Base-by-base conservation (phyloP, 306 rosid species). In the Cucumis melo region DNA sequence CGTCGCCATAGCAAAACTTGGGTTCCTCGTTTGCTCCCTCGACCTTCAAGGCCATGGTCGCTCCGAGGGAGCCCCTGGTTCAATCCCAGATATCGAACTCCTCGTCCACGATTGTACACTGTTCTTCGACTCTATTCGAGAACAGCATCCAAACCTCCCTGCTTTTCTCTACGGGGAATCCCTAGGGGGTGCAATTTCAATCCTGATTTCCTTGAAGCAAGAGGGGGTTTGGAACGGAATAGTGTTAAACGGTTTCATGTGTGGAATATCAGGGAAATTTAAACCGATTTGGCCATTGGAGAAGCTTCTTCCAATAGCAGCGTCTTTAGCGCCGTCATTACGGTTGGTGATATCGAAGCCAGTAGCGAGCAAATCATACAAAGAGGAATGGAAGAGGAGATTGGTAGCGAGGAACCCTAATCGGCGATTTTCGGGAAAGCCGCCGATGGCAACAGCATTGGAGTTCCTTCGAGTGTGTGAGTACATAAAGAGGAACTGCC, bases 311-410 rank as follows among this genome's bases (percentile, higher is more conserved):
- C 79, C 79, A 39, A 4, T 77, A 2, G 73, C 60, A 9, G 72
- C 71, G 13, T 60, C 68, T 42, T 13, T 77, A 12, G 79, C 44
- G 7, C 79, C 79, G n/a, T 77, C 73, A 0, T 20, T 61, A 9
- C 36, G 29, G 48, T 12, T 77, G 19, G 59, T 46, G 12, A 11
- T 46, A 41, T 61, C 79, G 21, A 77, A 77, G 60, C 79, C 79
- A 1, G 17, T 61, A 6, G 60, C 73, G 10, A 19, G 79, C 5
- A 77, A 51, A 62, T 77, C 79, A 12, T 77, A 61, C 29, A 77
- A 77, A 27, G 79, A 77, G 73, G 79, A 77, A n/a, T 77, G 79
- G 79, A 77, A 77, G 73, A 61, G 79, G 46, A 77, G 73, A 39
- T 32, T 77, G 73, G 73, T 61, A 5, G 58, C 48, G 14, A 77